Percentiles rank a stretch among this genome's conserved stretches.
Evolutionary conservation across 179 eudicot genomes (phyloP).

Genomic region (Nepenthes alata): DNA sequence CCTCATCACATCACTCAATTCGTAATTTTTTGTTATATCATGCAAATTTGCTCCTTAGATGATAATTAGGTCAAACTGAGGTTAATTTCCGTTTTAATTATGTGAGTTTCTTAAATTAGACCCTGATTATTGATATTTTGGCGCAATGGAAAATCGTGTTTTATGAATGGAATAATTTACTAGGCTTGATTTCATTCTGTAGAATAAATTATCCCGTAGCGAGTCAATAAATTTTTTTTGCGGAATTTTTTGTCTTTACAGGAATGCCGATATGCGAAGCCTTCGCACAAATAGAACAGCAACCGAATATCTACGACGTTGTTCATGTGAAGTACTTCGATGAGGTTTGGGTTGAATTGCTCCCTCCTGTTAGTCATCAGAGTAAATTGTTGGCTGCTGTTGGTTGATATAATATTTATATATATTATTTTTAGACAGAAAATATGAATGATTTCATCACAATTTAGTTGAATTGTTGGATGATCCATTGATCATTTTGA

Average conservation of each 20-base stretch:
- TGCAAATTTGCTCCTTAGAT: not conserved
- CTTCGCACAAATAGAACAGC: conserved; percentile 82
- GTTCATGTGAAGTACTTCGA: conserved; percentile 92
- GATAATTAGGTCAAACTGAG: not conserved
- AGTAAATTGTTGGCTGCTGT: too few relatives aligned
- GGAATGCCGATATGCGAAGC: conserved; percentile 99
- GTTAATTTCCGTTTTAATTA: not conserved
- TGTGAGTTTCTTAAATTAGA: not conserved
- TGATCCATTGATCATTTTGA: too few relatives aligned
- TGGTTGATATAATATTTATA: too few relatives aligned
- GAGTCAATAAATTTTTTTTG: too few relatives aligned
- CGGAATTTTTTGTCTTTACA: conserved; percentile 9
- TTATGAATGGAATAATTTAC: not conserved
- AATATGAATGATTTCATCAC: too few relatives aligned
- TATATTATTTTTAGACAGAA: too few relatives aligned
- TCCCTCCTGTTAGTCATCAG: not conserved
- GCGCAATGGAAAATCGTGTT: not conserved
- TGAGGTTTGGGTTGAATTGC: conserved; percentile 37
- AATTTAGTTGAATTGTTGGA: too few relatives aligned
- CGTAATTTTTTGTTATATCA: not conserved
- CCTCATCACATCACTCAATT: not conserved
- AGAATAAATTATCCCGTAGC: too few relatives aligned
- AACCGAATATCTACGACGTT: conserved; percentile 84
- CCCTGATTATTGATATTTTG: not conserved
- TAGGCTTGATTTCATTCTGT: not conserved